A percentile compares a stretch with the other conserved stretches of the same genome.
These are phyloP conservation scores for Ceratobasidium sp. DNA, from an alignment of 1,284 basidiomycete species.

Conservation along the genomic window DNA sequence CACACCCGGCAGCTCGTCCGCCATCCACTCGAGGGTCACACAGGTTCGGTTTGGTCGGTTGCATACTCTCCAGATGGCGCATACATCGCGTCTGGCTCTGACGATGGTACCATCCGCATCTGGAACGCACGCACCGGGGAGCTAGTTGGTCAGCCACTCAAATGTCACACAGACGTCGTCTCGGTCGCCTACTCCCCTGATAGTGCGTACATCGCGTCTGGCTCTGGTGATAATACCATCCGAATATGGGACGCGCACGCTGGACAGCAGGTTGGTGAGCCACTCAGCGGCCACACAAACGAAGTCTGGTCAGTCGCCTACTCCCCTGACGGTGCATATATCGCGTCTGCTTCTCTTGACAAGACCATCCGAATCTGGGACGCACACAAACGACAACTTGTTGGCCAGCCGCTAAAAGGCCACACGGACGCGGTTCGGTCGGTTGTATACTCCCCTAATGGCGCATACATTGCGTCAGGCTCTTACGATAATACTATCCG, in stretches of 20 bases:
- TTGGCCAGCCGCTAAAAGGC: neutral
- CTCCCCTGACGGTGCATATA: slow-evolving; percentile 25
- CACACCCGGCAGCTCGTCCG: no score
- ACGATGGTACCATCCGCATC: neutral
- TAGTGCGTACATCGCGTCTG: slow-evolving; percentile 5
- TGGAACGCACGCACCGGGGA: slow-evolving; percentile 6
- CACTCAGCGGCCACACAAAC: neutral
- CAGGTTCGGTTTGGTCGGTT: no score
- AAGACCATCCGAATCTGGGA: slow-evolving; percentile 20
- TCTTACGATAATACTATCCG: slow-evolving; percentile 20
- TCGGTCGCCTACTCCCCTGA: slow-evolving; percentile 26
- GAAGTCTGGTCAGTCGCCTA: neutral
- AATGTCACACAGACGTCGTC: neutral
- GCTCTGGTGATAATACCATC: neutral
- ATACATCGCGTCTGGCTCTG: no score
- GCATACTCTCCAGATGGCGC: no score
- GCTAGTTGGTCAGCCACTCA: neutral
- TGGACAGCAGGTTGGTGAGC: neutral
- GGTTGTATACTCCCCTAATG: slow-evolving; percentile 20
- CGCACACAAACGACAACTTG: neutral
- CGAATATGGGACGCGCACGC: neutral
- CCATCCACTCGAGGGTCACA: no score
- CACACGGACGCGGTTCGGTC: neutral
- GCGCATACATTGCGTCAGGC: slow-evolving; percentile 17
- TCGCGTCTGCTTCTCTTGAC: slow-evolving; percentile 23